These are phyloP conservation scores for Cyphellophora attinorum DNA, from an alignment of 2,329 filamentous ascomycete species.

Conservation along the genomic window DNA sequence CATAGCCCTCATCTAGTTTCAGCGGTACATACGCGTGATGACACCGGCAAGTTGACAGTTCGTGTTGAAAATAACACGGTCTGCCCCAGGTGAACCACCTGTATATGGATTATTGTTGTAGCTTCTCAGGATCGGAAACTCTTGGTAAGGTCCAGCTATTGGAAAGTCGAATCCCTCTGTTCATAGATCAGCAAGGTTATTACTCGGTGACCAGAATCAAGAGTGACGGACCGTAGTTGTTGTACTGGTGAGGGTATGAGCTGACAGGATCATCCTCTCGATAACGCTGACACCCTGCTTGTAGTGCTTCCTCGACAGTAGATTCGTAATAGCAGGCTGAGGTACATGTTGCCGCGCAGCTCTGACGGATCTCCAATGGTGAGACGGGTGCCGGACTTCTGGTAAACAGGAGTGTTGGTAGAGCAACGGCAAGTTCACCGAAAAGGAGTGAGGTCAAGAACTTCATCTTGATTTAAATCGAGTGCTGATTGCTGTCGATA, in stretches of 20 bases:
- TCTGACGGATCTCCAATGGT: slow-evolving; percentile 25
- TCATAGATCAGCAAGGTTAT: not conserved
- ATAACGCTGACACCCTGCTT: slow-evolving; percentile 44
- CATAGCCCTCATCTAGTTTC: not conserved
- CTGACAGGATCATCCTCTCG: slow-evolving; percentile 27
- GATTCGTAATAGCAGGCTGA: slow-evolving; percentile 39
- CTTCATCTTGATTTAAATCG: slow-evolving; percentile 6
- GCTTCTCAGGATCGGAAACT: slow-evolving; percentile 49
- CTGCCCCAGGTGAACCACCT: slow-evolving; percentile 55
- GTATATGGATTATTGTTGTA: slow-evolving; percentile 36
- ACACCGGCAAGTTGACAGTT: slow-evolving; percentile 49
- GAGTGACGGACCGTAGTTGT: slow-evolving; percentile 41
- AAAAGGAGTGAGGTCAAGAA: slow-evolving; percentile 6
- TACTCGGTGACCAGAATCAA: not conserved
- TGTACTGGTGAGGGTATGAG: slow-evolving; percentile 50
- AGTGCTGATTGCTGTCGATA: too few relatives aligned
- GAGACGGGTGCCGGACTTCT: slow-evolving; percentile 11
- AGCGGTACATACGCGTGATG: slow-evolving; percentile 46
- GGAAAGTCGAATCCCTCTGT: slow-evolving; percentile 51
- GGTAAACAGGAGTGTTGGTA: slow-evolving; percentile 2
- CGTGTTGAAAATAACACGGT: slow-evolving; percentile 56
- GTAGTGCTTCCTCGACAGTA: slow-evolving; percentile 41
- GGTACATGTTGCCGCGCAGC: slow-evolving; percentile 43
- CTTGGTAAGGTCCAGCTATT: slow-evolving; percentile 50
- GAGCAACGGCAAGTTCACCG: slow-evolving; percentile 2